phyloP scores from a whole-genome alignment of 345 rosid genomes.

The Iberis pinnata region DNA sequence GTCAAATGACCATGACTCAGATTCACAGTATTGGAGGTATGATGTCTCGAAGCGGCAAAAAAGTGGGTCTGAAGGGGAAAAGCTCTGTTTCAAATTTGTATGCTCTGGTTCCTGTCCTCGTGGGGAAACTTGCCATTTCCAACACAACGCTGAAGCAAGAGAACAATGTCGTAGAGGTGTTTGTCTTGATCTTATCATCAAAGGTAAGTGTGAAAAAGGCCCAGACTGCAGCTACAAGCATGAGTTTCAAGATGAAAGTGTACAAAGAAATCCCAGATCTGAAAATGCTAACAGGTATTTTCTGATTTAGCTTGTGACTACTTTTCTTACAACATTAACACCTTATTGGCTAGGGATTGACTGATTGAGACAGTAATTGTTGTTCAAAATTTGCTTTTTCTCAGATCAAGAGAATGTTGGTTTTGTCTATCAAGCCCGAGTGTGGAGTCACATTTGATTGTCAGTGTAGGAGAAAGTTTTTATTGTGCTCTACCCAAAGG shows the following conservation, averaged over 20 bases:
- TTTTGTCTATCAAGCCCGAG: conserved; percentile 78
- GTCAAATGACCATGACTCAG: conserved; percentile 38
- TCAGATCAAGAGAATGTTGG: conserved; percentile 84
- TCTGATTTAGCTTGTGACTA: conserved; percentile 14
- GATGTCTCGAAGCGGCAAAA: conserved; percentile 79
- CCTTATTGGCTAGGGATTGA: conserved; percentile 9
- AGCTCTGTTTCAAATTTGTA: conserved; percentile 70
- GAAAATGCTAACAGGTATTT: conserved; percentile 52
- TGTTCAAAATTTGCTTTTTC: conserved; percentile 19
- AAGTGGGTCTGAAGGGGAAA: conserved; percentile 55
- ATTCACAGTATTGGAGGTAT: conserved; percentile 89
- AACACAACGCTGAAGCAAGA: conserved; percentile 67
- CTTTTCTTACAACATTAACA: conserved; percentile 11
- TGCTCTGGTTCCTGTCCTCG: conserved; percentile 79
- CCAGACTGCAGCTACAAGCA: conserved; percentile 91
- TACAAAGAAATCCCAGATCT: conserved; percentile 41
- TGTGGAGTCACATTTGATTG: conserved; percentile 66
- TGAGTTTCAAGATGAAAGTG: conserved; percentile 49
- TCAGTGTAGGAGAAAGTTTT: conserved; percentile 67
- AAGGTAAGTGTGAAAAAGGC: conserved; percentile 90
- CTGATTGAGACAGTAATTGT: conserved; percentile 22
- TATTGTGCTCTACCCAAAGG: conserved; percentile 89
- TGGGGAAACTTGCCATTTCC: conserved; percentile 64
- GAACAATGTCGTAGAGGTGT: conserved; percentile 81
- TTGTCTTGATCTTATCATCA: conserved; percentile 86